Percentiles rank a stretch among this genome's conserved stretches.
These are phyloP conservation scores for Naganishia friedmannii DNA, from an alignment of 768 basidiomycete species.

Conservation along the genomic window DNA sequence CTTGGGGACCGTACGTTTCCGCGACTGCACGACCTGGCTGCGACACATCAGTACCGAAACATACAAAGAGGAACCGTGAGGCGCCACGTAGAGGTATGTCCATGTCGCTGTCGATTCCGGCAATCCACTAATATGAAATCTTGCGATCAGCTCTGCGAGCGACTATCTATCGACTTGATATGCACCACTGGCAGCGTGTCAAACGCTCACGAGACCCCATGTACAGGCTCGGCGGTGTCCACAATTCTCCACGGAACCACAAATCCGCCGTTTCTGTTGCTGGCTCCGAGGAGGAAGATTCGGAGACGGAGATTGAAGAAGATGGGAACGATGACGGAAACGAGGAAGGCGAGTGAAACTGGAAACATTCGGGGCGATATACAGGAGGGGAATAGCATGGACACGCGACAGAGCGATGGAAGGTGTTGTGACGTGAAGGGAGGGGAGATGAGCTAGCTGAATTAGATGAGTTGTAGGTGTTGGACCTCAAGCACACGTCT, in stretches of 20 bases:
- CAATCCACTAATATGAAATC: not conserved
- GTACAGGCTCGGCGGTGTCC: not conserved
- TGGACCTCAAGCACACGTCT: too few relatives aligned
- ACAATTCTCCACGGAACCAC: not conserved
- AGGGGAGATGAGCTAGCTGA: too few relatives aligned
- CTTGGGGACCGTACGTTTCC: not conserved
- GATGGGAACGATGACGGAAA: not conserved
- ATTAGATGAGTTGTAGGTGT: too few relatives aligned
- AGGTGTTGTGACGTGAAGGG: too few relatives aligned
- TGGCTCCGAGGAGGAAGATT: not conserved
- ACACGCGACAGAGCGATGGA: too few relatives aligned
- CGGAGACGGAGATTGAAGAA: conserved; percentile 2
- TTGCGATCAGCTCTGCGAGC: not conserved
- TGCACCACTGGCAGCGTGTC: not conserved
- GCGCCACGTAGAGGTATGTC: not conserved
- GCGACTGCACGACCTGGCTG: not conserved
- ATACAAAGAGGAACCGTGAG: not conserved
- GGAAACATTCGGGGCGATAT: too few relatives aligned
- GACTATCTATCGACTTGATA: conserved; percentile 3
- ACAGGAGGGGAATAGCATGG: too few relatives aligned
- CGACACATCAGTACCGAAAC: not conserved
- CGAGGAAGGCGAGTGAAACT: not conserved
- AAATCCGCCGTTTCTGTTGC: not conserved
- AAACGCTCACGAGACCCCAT: conserved; percentile 10
- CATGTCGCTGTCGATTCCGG: not conserved